A percentile compares a stretch with the other conserved stretches of the same genome.
These are phyloP conservation scores for Phaffomyces antillensis DNA, from an alignment of 805 yeast genomes.

Conservation along the genomic window DNA sequence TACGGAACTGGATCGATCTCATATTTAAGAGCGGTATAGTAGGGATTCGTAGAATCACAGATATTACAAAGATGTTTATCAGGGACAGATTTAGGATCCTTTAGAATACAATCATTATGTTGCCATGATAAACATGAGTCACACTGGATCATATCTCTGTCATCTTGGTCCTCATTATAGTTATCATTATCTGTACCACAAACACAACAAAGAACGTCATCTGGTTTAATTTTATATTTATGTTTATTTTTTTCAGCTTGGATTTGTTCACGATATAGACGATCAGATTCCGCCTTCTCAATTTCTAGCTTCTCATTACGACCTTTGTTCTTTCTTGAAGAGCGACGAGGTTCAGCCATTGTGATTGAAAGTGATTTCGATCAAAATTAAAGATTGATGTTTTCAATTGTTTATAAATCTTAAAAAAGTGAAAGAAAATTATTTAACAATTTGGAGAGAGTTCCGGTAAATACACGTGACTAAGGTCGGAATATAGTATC, in stretches of 20 bases:
- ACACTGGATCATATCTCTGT: conserved; percentile 59
- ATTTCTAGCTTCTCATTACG: conserved; percentile 25
- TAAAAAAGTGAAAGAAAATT: not conserved
- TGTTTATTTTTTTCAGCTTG: conserved; percentile 11
- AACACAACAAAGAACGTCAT: conserved; percentile 46
- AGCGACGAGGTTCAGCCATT: conserved; percentile 30
- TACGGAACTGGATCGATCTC: conserved; percentile 23
- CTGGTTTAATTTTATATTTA: conserved; percentile 16
- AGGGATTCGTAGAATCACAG: conserved; percentile 35
- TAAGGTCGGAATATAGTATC: not conserved
- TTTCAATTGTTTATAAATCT: too few relatives aligned
- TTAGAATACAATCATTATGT: conserved; percentile 56
- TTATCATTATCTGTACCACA: conserved; percentile 56
- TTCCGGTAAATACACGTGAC: not conserved
- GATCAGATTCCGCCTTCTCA: conserved; percentile 25
- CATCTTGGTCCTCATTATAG: conserved; percentile 50
- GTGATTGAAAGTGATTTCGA: too few relatives aligned
- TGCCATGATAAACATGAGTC: conserved; percentile 67
- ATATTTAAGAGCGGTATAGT: conserved; percentile 28
- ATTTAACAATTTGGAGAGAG: not conserved
- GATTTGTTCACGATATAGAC: conserved; percentile 10
- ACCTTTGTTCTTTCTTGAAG: conserved; percentile 38
- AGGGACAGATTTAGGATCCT: conserved; percentile 33
- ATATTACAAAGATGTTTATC: conserved; percentile 45
- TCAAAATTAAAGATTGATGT: too few relatives aligned